phyloP scores from a whole-genome alignment of 495 filamentous ascomycete species.

The Schizothecium vesticola region DNA sequence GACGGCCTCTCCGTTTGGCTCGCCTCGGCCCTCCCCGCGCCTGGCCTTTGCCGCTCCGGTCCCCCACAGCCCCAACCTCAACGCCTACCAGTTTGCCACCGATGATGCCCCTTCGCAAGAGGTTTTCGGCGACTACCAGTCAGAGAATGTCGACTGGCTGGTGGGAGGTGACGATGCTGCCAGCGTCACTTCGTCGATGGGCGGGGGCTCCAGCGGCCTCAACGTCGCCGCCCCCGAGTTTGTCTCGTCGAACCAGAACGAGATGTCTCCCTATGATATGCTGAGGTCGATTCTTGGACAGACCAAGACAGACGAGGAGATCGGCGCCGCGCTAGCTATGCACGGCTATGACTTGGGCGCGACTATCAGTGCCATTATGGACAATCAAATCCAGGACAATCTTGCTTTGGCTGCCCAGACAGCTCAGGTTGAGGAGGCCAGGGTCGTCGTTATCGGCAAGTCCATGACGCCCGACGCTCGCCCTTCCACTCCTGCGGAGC shows the following conservation, averaged over 20 bases:
- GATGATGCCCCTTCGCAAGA: conserved; percentile 70
- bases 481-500: conserved; percentile 65
- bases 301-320: conserved; percentile 85
- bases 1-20: conserved; percentile 85
- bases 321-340: conserved; percentile 78
- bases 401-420: conserved; percentile 35
- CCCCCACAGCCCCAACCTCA: conserved; percentile 88
- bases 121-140: conserved; percentile 85
- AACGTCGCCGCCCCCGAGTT: conserved; percentile 77
- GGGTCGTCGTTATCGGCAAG: conserved; percentile 76
- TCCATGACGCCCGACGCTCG: conserved; percentile 71
- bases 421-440: conserved; percentile 43
- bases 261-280: conserved; percentile 99
- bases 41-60: conserved; percentile 86
- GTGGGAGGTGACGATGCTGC: conserved; percentile 76
- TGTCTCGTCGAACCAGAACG: conserved; percentile 59
- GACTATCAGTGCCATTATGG: conserved; percentile 82
- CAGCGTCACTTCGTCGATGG: conserved; percentile 69
- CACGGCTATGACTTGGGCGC: conserved; percentile 91
- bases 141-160: conserved; percentile 93
- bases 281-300: conserved; percentile 90
- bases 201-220: conserved; percentile 53
- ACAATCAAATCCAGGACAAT: conserved; percentile 45
- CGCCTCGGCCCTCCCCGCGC: conserved; percentile 87
- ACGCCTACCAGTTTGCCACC: conserved; percentile 85